Evolutionary conservation across 495 filamentous ascomycete genomes (phyloP), one percentile per base, ranked within the genome.

Genomic region (Hypoxylon fragiforme): DNA sequence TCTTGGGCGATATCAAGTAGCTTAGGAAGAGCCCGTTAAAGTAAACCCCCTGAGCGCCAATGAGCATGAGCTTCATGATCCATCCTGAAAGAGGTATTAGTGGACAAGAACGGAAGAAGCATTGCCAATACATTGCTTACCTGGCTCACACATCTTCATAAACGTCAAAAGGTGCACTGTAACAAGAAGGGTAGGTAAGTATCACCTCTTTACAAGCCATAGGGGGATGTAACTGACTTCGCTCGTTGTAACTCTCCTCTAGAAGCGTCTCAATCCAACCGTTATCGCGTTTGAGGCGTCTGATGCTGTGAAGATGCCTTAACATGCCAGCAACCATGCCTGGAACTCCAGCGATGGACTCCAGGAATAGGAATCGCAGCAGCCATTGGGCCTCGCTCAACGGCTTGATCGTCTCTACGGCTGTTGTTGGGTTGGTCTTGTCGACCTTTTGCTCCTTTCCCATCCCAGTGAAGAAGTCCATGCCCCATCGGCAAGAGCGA

Each of bases 291-390:
- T 90, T 91, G 75, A 98, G 84, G 5, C 84, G 78, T 36, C 94
- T 78, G 50, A 98, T 73, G 57, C 85, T 90, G 63, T 87, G 82
- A 5, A 98, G 74, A 71, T 98, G 94, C 14, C 94, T 78, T 9
- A 97, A 73, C 86, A 95, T 96, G 7, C 92, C 94, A 0, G 85
- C 94, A 3, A 97, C 95, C 91, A 97, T 97, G 0, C 95, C 95
- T 0, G 95, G 95, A 0, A 98, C 94, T 14, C 87, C 94, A 7
- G 94, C 94, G 22, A 98, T 89, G 43, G 87, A 91, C 70, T 98
- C 94, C 42, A 98, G 80, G 72, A 98, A 97, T 54, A 98, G 78
- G 60, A 95, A 89, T 15, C 94, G 81, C 8, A 87, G 79, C 31
- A 97, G 71, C 76, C 76, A 79, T 66, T 79, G 76, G 1, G 64